A percentile compares a stretch with the other conserved stretches of the same genome.
phyloP scores from a whole-genome alignment of 495 filamentous ascomycete genomes.

The Neurospora sp. region DNA sequence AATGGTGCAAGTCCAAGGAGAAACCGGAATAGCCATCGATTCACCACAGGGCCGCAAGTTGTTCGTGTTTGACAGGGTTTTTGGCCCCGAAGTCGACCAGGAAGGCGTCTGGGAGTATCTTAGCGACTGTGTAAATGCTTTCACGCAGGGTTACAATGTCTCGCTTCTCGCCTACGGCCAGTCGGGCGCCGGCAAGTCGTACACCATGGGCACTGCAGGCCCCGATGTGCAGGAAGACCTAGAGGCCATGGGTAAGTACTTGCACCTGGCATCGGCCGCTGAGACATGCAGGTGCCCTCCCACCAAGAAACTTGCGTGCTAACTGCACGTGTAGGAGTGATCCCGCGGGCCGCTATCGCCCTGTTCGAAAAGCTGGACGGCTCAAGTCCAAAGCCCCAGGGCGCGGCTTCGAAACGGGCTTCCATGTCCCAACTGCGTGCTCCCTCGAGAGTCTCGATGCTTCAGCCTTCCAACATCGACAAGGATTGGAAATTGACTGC shows the following conservation, averaged over 20 bases:
- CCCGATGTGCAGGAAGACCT: slow-evolving; percentile 68
- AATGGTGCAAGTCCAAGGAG: slow-evolving; percentile 79
- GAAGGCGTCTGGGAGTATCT: slow-evolving; percentile 94
- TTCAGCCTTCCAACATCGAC: slow-evolving; percentile 38
- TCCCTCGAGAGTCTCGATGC: slow-evolving; percentile 69
- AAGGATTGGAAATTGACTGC: slow-evolving; percentile 91
- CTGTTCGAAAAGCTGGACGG: slow-evolving; percentile 83
- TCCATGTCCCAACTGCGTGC: slow-evolving; percentile 71
- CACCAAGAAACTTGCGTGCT: not conserved
- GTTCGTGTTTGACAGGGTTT: slow-evolving; percentile 93
- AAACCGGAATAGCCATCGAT: slow-evolving; percentile 79
- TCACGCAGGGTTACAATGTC: slow-evolving; percentile 96
- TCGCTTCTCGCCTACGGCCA: slow-evolving; percentile 96
- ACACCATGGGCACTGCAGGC: slow-evolving; percentile 96
- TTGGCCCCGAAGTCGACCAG: slow-evolving; percentile 72
- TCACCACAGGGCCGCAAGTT: slow-evolving; percentile 85
- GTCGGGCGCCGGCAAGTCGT: slow-evolving; percentile 99
- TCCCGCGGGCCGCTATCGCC: slow-evolving; percentile 77
- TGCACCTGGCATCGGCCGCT: slow-evolving; percentile 3
- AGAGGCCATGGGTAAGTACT: slow-evolving; percentile 64
- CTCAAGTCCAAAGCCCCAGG: not conserved
- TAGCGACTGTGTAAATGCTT: slow-evolving; percentile 78
- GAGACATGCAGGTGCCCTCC: not conserved
- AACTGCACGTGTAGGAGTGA: slow-evolving; percentile 55
- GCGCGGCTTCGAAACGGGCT: slow-evolving; percentile 31